Base-by-base conservation (phyloP, 306 rosid species). In the Sindora glabra region DNA sequence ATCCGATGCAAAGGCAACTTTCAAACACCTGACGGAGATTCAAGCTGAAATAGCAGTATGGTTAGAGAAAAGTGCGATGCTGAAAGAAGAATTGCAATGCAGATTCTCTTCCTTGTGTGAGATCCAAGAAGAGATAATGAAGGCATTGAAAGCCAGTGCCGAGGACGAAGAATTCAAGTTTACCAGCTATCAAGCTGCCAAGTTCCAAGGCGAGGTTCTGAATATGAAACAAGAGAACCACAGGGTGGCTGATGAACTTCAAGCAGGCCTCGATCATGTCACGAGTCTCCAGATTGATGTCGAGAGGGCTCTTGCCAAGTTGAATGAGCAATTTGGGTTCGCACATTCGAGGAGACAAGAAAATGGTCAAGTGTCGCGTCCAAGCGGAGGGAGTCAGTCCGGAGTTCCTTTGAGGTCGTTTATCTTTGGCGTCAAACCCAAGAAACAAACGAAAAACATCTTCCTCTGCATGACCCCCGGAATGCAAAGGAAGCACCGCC, bases 201-300 rank as follows among this genome's bases (percentile, higher is more conserved):
- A 89, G 80, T 89, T 86, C 65, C 91, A 86, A 73, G 97, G 97
- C 7, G 97, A 89, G 76, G 66, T 89, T 50, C 51, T 89, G 80
- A 89, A 89, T 75, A 89, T 89, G 97, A 89, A 86, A 62, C 95
- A 89, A 69, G 97, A 83, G 77, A 89, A 89, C 61, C 73, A 89
- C 78, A 83, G 42, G 75, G 95, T 86, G 47, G 95, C 71, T 5
- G 82, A 79, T 69, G 97, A 83, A 76, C 69, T 89, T 61, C 91
- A 89, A 69, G 73, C 91, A 25, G 97, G 92, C 34, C 27, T 83
- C 14, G 97, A 86, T 57, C 83, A 77, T 46, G 74, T 75, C 48
- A 79, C 86, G 34, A 41, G 82, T 3, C 81, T 89, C 59, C 97
- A 86, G 64, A 36, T 62, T 46, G 87, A 79, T 16, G 78, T 72